Base-by-base conservation (phyloP, 768 basidiomycete species). In the Tricholoma bakamatsutake region DNA sequence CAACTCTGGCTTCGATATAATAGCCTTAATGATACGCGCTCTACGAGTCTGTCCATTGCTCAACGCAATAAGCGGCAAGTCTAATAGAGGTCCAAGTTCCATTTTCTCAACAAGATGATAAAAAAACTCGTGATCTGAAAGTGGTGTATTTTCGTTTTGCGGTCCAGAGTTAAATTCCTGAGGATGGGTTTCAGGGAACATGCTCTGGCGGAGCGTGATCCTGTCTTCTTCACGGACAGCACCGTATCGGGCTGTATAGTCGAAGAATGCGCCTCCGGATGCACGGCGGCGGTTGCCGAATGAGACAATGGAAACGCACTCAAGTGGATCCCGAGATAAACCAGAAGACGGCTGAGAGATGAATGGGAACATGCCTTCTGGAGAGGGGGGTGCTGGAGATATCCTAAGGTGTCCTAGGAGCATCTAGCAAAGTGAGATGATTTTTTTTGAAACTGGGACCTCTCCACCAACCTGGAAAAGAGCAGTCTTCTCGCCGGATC, bases 1-100 rank as follows among this genome's bases (percentile, higher is more conserved):
- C 17, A 98, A 66, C 57, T 85, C 79, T 0, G 93, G 92, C 45
- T 80, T 76, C 15, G 69, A 73, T 31, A 98, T 66, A 8, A 98
- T 68, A 0, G 90, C 89, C 59, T 85, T 82, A 8, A 90, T 76
- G 47, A 99, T 89, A 45, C 94, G 75, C 5, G 93, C 93, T 15
- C 92, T 73, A 37, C 95, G 74, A 30, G 87, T 98, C 73, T 99
- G 95, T 0, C 96, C 96, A 63, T 95, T 96, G 59, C 88, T 91
- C 51, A 98, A 68, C 0, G 90, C 90, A 7, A 98, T 77, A 4
- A 90, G 66, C 0, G 96, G 96, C 5, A 96, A 64, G 64, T 94
- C 87, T n/a, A 98, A 73, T 24, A 95, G 70, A 4, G 74, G 61
- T 1, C 68, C 66, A 39, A 98, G 72, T 8, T 79, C 78, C 66